phyloP scores from a whole-genome alignment of 225 moss, liverwort and hornwort genomes.

The Takakia lepidozioides region DNA sequence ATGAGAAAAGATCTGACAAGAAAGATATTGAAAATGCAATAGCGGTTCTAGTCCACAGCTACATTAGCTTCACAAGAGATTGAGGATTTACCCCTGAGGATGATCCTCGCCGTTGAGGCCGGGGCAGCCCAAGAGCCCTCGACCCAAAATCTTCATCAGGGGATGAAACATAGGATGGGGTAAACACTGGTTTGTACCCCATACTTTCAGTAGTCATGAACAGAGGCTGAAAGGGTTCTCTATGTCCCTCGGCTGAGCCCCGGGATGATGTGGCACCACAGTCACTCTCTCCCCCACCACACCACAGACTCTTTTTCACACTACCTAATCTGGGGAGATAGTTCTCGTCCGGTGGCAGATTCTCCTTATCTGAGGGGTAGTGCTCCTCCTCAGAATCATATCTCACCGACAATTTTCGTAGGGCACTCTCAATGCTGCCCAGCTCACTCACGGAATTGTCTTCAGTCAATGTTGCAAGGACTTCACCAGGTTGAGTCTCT shows the following conservation, averaged over 20 bases:
- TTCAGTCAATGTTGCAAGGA: slow-evolving; percentile 15
- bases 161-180: slow-evolving; percentile 27
- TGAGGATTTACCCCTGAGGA: slow-evolving; percentile 34
- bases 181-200: slow-evolving; percentile 29
- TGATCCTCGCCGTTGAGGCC: slow-evolving; percentile 23
- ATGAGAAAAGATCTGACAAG: too few species aligned
- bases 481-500: slow-evolving; percentile 10
- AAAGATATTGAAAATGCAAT: too few species aligned
- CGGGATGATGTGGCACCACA: too few species aligned
- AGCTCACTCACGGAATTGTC: slow-evolving; percentile 8
- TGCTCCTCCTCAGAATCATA: slow-evolving; percentile 22
- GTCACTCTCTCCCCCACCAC: too few species aligned
- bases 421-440: slow-evolving; percentile 17
- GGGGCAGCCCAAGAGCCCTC: slow-evolving; percentile 32
- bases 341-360: slow-evolving; percentile 19
- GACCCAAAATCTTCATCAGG: slow-evolving; percentile 33
- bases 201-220: slow-evolving; percentile 32
- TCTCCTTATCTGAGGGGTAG: slow-evolving; percentile 74
- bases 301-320: slow-evolving; percentile 11
- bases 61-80: too few species aligned
- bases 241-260: too few species aligned
- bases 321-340: slow-evolving; percentile 8
- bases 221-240: slow-evolving; percentile 59
- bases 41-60: too few species aligned
- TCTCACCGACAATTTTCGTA: slow-evolving; percentile 11